These are phyloP conservation scores for Scheffersomyces parashehatae DNA, from an alignment of 1,139 yeast species.

Conservation along the genomic window DNA sequence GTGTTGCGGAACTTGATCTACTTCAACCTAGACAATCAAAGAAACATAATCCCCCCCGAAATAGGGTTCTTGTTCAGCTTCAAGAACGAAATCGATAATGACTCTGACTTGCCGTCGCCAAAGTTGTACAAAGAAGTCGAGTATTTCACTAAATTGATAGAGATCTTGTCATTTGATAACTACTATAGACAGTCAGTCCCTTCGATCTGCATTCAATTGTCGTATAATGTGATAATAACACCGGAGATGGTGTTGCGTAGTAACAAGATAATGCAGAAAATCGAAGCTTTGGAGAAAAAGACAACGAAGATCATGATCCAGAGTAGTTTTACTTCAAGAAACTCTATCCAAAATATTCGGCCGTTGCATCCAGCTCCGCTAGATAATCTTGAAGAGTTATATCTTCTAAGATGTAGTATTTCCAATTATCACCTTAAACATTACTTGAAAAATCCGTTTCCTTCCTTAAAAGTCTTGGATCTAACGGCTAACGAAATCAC, in stretches of 20 bases:
- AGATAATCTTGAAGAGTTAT: constrained; percentile 16
- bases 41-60: constrained; percentile 15
- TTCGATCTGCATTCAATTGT: constrained; percentile 14
- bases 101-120: background rate
- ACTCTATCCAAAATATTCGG: constrained; percentile 4
- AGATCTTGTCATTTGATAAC: constrained; percentile 19
- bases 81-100: background rate
- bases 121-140: constrained; percentile 6
- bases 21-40: constrained; percentile 9
- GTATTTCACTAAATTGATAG: constrained; percentile 16
- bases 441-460: constrained; percentile 6
- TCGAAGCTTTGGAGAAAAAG: constrained; percentile 16
- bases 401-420: constrained; percentile 20
- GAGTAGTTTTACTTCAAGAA: constrained; percentile 9
- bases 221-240: constrained; percentile 10
- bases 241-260: constrained; percentile 6
- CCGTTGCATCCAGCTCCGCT: constrained; percentile 12
- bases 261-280: constrained; percentile 12
- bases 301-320: constrained; percentile 16
- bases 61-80: constrained; percentile 13
- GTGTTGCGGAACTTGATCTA: constrained; percentile 13
- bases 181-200: constrained; percentile 14
- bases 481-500: constrained; percentile 20
- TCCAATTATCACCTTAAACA: constrained; percentile 10
- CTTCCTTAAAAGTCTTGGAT: constrained; percentile 15